Evolutionary conservation across 1,139 yeast genomes (phyloP), one percentile per base, ranked within the genome.

Genomic region (Nadsonia starkeyi-henricii): DNA sequence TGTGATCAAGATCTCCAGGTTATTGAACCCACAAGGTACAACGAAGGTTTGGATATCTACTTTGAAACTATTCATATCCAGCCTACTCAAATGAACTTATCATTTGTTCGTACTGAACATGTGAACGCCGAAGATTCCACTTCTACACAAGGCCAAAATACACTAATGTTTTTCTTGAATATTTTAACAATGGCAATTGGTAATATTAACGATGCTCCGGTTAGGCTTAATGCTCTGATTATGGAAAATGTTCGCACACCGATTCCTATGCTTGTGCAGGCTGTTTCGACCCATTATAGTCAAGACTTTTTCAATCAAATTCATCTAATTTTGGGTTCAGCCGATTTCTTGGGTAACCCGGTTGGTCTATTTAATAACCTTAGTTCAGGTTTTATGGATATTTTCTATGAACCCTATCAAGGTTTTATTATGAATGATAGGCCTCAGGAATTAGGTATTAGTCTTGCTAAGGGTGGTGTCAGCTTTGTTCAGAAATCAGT

Each of bases 161-260:
- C 94, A 0, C 59, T 83, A 50, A 64, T 74, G 54, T 83, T 82
- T 64, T 80, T 88, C 58, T 73, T 85, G 56, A 88, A 91, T 62
- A 80, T 91, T 45, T 69, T 93, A 53, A 88, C 97, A 0, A 89
- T 89, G 97, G 95, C 98, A 0, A 78, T 93, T 55, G 98, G 98
- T 28, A 93, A 91, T 63, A 85, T 93, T 52, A 89, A 91, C 60
- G 97, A 91, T 65, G 98, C 99, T 0, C 98, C 98, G 1, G 85
- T 93, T 41, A 78, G 83, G 58, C 69, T 93, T 60, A 86, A 91
- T 61, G 91, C 98, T 0, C 70, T 93, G 55, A 75, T 86, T 52
- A 75, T 91, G 62, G 96, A 88, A 58, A 93, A 93, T 62, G 79
- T 89, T 15, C 73, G 96, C 54, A 93, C 88, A 1, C 95, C 96